A percentile compares a stretch with the other conserved stretches of the same genome.
Evolutionary conservation across 306 rosid genomes (phyloP).

Genomic region (Cercis canadensis): DNA sequence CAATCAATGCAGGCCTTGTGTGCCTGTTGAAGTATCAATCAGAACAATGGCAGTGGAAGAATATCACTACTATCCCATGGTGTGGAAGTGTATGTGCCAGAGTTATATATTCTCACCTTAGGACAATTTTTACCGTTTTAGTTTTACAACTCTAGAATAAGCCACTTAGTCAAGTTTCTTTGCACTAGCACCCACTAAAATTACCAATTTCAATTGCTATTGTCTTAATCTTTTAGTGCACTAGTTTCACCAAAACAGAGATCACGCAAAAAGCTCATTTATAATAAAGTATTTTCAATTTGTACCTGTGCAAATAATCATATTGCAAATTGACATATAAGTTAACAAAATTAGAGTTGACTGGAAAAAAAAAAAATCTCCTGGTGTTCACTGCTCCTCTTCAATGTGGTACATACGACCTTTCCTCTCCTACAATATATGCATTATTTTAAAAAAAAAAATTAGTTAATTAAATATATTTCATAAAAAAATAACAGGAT

Average conservation of each 20-base stretch:
- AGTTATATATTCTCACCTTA: conserved; percentile 57
- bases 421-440: conserved; percentile 20
- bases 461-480: not conserved
- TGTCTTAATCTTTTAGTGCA: too few relatives aligned
- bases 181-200: too few relatives aligned
- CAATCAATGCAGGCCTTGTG: conserved; percentile 61
- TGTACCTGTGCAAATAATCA: too few relatives aligned
- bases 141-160: too few relatives aligned
- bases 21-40: conserved; percentile 65
- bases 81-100: conserved; percentile 73
- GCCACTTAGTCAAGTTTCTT: too few relatives aligned
- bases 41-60: conserved; percentile 48
- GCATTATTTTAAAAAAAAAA: not conserved
- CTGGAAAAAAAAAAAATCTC: conserved; percentile 1
- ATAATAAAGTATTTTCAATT: too few relatives aligned
- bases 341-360: too few relatives aligned
- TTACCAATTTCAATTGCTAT: too few relatives aligned
- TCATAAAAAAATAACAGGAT: not conserved
- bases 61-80: conserved; percentile 61
- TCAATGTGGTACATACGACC: not conserved
- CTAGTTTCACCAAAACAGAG: too few relatives aligned
- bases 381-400: not conserved
- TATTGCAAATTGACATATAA: too few relatives aligned
- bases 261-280: too few relatives aligned
- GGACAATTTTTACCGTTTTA: too few relatives aligned